These are phyloP conservation scores for Ogataea minuta DNA, from an alignment of 805 yeast species.

Conservation along the genomic window DNA sequence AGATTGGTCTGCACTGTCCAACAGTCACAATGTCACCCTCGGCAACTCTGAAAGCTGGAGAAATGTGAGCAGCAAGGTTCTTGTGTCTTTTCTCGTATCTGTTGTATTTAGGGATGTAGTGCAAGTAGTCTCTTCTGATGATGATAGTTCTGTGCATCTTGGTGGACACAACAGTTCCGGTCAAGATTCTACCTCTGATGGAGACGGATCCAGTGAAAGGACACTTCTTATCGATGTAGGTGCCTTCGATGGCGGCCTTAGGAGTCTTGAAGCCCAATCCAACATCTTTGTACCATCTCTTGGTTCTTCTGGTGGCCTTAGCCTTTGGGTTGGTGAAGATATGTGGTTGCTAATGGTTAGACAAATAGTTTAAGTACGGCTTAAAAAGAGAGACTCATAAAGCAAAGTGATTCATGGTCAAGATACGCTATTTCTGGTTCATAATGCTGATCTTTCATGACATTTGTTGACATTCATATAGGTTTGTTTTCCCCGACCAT, in stretches of 20 bases:
- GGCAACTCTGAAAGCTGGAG: conserved; percentile 99
- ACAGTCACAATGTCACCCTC: conserved; percentile 99
- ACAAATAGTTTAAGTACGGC: not conserved
- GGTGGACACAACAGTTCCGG: conserved; percentile 99
- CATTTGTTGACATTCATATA: too few species aligned
- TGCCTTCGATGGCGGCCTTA: conserved; percentile 95
- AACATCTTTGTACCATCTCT: conserved; percentile 99
- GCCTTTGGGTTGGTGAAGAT: conserved; percentile 99
- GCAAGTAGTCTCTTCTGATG: conserved; percentile 99
- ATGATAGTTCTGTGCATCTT: conserved; percentile 99
- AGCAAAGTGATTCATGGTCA: not conserved
- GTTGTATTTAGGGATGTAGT: conserved; percentile 99
- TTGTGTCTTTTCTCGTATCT: conserved; percentile 99
- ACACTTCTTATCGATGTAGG: conserved; percentile 99
- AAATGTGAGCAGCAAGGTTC: conserved; percentile 99
- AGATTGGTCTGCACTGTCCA: conserved; percentile 99
- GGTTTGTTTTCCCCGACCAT: too few species aligned
- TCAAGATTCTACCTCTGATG: conserved; percentile 98
- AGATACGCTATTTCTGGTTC: not conserved
- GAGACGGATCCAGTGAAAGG: conserved; percentile 97
- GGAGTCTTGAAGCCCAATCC: conserved; percentile 99
- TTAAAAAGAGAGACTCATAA: not conserved
- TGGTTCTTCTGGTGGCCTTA: conserved; percentile 96
- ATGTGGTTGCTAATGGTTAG: conserved; percentile 87
- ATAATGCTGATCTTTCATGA: too few species aligned